Base-by-base conservation (phyloP, 371 early-diverging fungal species). In the Haplosporangium sp. region DNA sequence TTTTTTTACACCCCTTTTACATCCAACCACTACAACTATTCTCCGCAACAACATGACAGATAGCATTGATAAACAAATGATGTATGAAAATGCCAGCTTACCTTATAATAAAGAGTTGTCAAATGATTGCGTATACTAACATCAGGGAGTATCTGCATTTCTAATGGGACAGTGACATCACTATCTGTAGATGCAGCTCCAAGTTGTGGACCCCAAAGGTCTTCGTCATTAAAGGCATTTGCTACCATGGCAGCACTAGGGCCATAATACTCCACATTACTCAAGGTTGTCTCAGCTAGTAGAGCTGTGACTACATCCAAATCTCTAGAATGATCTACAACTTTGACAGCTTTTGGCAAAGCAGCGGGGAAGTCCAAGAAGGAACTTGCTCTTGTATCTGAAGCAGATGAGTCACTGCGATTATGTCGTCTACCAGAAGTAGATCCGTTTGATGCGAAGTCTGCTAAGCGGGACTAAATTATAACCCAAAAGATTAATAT, bases 131-230 rank as follows among this genome's bases (percentile, higher is more conserved):
- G 65, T 19, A 55, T 64, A 6, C 40, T 15, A 19, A 61, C 19
- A 15, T 67, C 69, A 2, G 74, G 74, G 13, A 74, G 68, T 6
- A 68, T 59, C 40, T 65, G 68, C 61, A 74, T 50, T 37, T 74
- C 74, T 45, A 68, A 53, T n/a, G 74, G 74, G 1, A 74, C 74
- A 52, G 64, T 40, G 20, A 69, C 53, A 55, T 74, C 74, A 45
- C 59, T 52, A 9, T 67, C 73, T 15, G 73, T 67, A 35, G 52
- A 56, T 15, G 48, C 53, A 47, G 48, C 62, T 1, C 73, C 73
- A n/a, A 73, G n/a, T 8, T 73, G 73, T 5, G 73, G 58, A 35
- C 67, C 73, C 73, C 73, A 73, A 10, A 73, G 67, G 53, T 73
- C 73, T 34, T 73, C 73, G 44, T 73, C 73, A 9, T 73, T 67